Conservation (phyloP, 208 protist species). For the Leishmania tropica region DNA sequence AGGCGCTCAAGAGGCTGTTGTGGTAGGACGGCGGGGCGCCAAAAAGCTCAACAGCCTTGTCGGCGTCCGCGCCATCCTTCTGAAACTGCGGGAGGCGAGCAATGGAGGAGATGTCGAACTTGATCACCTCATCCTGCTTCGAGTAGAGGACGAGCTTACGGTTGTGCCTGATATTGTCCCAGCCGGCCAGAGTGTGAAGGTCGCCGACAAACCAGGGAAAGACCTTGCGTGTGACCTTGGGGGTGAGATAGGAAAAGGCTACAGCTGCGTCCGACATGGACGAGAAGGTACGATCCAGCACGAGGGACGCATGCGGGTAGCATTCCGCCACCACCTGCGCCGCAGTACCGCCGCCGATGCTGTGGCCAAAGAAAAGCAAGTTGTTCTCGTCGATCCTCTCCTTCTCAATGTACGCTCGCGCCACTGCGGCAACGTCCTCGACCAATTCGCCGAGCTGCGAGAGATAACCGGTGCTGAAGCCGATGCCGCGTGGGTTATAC, state of each 20-base stretch:
- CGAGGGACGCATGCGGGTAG: slow-evolving; percentile 38
- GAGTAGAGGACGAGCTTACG: slow-evolving; percentile 73
- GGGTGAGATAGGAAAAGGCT: slow-evolving; percentile 58
- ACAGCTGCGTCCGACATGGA: slow-evolving; percentile 71
- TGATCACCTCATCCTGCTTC: slow-evolving; percentile 72
- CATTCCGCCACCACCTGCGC: slow-evolving; percentile 44
- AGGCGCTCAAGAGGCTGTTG: slow-evolving; percentile 29
- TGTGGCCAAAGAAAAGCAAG: slow-evolving; percentile 80
- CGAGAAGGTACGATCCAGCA: slow-evolving; percentile 84
- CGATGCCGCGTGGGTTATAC: slow-evolving; percentile 79
- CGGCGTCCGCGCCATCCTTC: slow-evolving; percentile 11
- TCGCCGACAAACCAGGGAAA: slow-evolving; percentile 53
- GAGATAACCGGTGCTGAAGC: slow-evolving; percentile 69
- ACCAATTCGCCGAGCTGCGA: slow-evolving; percentile 54
- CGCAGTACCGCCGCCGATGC: slow-evolving; percentile 77
- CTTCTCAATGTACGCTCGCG: slow-evolving; percentile 28
- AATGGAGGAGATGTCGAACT: slow-evolving; percentile 47
- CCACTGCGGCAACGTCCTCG: slow-evolving; percentile 61
- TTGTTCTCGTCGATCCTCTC: slow-evolving; percentile 41
- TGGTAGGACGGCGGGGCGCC: slow-evolving; percentile 27
- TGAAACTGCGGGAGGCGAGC: slow-evolving; percentile 52
- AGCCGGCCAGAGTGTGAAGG: slow-evolving; percentile 50
- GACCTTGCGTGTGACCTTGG: slow-evolving; percentile 37
- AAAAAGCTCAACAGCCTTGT: slow-evolving; percentile 44
- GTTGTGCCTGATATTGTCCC: slow-evolving; percentile 38